Evolutionary conservation across 257 asterid species (phyloP).

Genomic region (Hygrophila difformis): DNA sequence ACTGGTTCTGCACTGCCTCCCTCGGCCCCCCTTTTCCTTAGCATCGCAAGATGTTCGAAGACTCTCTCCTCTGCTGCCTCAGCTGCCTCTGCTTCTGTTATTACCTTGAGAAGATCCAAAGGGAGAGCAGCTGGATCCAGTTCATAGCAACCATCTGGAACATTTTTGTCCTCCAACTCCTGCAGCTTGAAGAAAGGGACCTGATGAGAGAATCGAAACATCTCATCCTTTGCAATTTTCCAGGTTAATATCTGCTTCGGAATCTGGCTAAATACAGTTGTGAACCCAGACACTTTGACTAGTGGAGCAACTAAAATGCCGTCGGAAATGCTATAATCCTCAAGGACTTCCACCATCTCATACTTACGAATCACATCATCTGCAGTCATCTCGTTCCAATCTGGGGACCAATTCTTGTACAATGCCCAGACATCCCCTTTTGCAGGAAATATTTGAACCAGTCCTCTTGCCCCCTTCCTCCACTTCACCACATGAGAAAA

Average conservation of each 20-base stretch:
- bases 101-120: too few relatives aligned
- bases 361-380: conserved; percentile 42
- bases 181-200: too few relatives aligned
- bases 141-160: not conserved
- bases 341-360: conserved; percentile 54
- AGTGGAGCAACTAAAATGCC: conserved; percentile 48
- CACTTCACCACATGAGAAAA: conserved; percentile 65
- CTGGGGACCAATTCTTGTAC: conserved; percentile 59
- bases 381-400: conserved; percentile 49
- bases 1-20: too few relatives aligned
- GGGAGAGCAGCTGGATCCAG: too few relatives aligned
- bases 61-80: too few relatives aligned
- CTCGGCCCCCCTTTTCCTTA: too few relatives aligned
- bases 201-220: too few relatives aligned
- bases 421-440: conserved; percentile 78
- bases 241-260: conserved; percentile 18
- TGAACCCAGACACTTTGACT: conserved; percentile 59
- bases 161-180: too few relatives aligned
- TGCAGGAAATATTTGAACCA: conserved; percentile 40
- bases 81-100: conserved; percentile 18
- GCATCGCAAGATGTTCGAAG: too few relatives aligned
- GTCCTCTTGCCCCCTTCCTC: conserved; percentile 45
- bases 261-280: conserved; percentile 39
- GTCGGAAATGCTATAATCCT: conserved; percentile 34
- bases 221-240: not conserved